Percentiles rank a stretch among this genome's conserved stretches.
Evolutionary conservation across 169 alveolate species (phyloP).

Genomic region (Amoebophrya sp.): DNA sequence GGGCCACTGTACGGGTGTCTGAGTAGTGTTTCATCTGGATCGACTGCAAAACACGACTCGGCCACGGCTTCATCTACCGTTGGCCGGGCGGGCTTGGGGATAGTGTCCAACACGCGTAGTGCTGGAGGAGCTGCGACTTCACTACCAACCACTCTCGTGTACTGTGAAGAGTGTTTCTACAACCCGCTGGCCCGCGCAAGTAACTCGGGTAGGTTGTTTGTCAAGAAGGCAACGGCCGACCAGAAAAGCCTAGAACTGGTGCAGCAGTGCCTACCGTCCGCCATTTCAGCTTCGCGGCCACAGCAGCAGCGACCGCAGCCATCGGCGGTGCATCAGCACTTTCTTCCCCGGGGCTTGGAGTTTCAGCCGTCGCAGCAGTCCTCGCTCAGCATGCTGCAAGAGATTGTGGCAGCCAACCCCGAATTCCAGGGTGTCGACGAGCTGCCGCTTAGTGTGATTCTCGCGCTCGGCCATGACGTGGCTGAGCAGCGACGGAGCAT

Average conservation of each 20-base stretch:
- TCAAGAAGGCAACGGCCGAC: background rate
- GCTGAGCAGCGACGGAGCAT: background rate
- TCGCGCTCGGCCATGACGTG: background rate
- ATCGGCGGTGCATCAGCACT: background rate
- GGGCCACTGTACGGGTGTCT: background rate
- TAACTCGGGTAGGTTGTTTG: background rate
- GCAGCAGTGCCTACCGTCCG: too few species aligned
- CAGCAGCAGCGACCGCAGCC: too few species aligned
- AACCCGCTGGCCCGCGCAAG: background rate
- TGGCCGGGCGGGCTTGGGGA: background rate
- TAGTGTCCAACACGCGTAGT: too few species aligned
- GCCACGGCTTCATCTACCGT: background rate
- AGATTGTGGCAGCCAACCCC: background rate
- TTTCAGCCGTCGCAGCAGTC: background rate
- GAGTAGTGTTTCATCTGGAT: too few species aligned
- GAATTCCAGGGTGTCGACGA: background rate
- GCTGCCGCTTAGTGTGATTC: background rate
- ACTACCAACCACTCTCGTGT: background rate
- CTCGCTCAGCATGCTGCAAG: background rate
- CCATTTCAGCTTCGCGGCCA: too few species aligned
- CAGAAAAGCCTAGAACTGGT: background rate
- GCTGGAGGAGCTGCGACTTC: too few species aligned
- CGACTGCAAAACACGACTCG: too few species aligned
- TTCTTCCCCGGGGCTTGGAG: background rate
- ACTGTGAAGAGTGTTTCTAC: slow-evolving; percentile 15